These are phyloP conservation scores for Casuarina glauca DNA, from an alignment of 306 rosid species.

Conservation along the genomic window DNA sequence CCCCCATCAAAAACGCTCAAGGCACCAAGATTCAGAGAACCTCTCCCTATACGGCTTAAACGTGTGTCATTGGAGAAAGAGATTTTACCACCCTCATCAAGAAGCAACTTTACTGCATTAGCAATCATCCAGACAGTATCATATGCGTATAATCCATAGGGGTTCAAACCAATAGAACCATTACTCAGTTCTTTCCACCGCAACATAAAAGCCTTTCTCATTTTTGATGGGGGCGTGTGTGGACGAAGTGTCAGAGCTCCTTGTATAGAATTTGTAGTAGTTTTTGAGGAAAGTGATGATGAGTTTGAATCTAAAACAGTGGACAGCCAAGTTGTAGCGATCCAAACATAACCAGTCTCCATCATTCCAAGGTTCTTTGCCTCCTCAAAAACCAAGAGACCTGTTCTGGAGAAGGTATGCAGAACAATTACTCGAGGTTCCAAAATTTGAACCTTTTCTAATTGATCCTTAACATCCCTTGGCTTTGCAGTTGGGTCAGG, in stretches of 20 bases:
- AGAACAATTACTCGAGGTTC: conserved; percentile 48
- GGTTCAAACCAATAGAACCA: conserved; percentile 53
- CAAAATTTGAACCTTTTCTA: conserved; percentile 34
- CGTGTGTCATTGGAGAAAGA: conserved; percentile 33
- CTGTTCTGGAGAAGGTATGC: conserved; percentile 36
- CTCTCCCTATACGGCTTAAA: conserved; percentile 10
- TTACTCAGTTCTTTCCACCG: conserved; percentile 52
- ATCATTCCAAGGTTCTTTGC: conserved; percentile 49
- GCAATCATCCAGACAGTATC: conserved; percentile 59
- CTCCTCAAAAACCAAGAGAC: conserved; percentile 45
- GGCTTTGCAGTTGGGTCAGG: conserved; percentile 45
- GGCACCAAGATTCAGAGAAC: conserved; percentile 40
- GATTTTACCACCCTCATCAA: conserved; percentile 39
- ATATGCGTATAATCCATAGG: conserved; percentile 54
- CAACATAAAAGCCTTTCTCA: conserved; percentile 35
- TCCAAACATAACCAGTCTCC: conserved; percentile 54
- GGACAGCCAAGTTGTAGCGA: conserved; percentile 52
- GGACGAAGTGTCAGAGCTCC: conserved; percentile 56
- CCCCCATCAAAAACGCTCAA: conserved; percentile 45
- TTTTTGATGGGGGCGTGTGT: conserved; percentile 39
- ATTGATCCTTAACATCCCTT: conserved; percentile 21
- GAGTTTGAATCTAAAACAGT: conserved; percentile 47
- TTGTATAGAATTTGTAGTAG: conserved; percentile 35
- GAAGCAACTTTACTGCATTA: conserved; percentile 38
- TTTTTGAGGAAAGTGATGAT: conserved; percentile 37